phyloP scores from a whole-genome alignment of 139 green algal genomes.

The Tetradesmus obliquus region DNA sequence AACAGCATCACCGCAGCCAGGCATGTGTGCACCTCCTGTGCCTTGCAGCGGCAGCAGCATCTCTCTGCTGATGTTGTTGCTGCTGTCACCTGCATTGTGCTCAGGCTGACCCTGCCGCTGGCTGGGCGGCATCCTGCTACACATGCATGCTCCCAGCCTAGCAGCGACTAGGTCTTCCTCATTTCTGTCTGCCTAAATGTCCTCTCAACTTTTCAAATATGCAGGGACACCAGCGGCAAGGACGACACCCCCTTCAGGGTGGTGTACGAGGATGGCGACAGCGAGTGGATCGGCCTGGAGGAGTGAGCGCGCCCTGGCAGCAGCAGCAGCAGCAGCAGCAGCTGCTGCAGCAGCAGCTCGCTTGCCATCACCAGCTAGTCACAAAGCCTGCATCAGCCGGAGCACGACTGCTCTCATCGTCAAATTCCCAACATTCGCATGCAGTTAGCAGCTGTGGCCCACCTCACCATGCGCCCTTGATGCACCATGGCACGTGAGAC shows the following conservation, averaged over 20 bases:
- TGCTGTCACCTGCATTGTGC: too few species aligned
- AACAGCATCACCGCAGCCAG: too few species aligned
- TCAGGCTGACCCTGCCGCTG: too few species aligned
- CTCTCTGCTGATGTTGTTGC: too few species aligned
- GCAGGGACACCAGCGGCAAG: background rate
- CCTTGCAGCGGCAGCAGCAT: too few species aligned
- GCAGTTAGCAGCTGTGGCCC: background rate
- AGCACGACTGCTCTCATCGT: background rate
- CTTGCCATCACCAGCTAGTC: background rate
- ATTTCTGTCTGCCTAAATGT: background rate
- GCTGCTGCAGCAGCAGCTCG: background rate
- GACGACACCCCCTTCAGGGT: background rate
- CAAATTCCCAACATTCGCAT: background rate
- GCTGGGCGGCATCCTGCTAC: too few species aligned
- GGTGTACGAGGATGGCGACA: constrained; percentile 29
- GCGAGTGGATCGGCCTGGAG: constrained; percentile 14
- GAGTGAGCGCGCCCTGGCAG: constrained; percentile 12
- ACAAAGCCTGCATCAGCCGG: background rate
- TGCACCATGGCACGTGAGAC: background rate
- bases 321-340: background rate
- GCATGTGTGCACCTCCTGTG: too few species aligned
- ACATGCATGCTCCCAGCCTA: too few species aligned
- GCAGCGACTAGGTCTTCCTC: background rate
- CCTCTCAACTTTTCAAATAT: background rate
- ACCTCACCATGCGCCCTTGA: background rate